Evolutionary conservation across 768 basidiomycete genomes (phyloP).

Genomic region (Cystofilobasidium bisporidii): DNA sequence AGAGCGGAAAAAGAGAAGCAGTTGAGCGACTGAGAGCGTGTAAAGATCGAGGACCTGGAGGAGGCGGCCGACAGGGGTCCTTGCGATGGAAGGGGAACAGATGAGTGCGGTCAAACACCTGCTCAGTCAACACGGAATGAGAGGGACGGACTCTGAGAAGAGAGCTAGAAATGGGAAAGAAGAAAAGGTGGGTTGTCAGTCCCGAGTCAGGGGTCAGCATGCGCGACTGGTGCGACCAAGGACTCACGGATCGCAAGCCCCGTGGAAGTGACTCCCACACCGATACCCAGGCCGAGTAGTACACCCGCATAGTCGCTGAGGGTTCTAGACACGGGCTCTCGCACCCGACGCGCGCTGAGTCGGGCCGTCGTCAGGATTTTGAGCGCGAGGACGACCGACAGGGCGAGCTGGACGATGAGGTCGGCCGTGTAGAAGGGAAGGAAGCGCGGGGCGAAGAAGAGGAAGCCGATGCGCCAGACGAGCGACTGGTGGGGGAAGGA

Average conservation of each 20-base stretch:
- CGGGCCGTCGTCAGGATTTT: neutral
- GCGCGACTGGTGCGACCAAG: too few species aligned
- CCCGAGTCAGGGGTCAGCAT: too few species aligned
- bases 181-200: too few species aligned
- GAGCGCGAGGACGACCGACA: neutral
- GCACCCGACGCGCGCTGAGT: neutral
- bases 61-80: slow-evolving; percentile 23
- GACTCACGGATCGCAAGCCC: slow-evolving; percentile 1
- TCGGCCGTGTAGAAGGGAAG: slow-evolving; percentile 3
- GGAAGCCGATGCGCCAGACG: slow-evolving; percentile 9
- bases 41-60: slow-evolving; percentile 9
- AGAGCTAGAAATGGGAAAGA: neutral
- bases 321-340: neutral
- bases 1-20: neutral
- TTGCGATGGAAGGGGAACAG: neutral
- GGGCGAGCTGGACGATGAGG: slow-evolving; percentile 5
- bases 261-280: neutral
- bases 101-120: neutral
- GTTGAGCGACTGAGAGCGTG: neutral
- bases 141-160: slow-evolving; percentile 7
- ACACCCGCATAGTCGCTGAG: neutral
- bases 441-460: slow-evolving; percentile 8
- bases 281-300: neutral
- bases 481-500: neutral
- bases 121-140: neutral